phyloP scores from a whole-genome alignment of 2,329 filamentous ascomycete species.

The Ambrosiella beaveri region DNA sequence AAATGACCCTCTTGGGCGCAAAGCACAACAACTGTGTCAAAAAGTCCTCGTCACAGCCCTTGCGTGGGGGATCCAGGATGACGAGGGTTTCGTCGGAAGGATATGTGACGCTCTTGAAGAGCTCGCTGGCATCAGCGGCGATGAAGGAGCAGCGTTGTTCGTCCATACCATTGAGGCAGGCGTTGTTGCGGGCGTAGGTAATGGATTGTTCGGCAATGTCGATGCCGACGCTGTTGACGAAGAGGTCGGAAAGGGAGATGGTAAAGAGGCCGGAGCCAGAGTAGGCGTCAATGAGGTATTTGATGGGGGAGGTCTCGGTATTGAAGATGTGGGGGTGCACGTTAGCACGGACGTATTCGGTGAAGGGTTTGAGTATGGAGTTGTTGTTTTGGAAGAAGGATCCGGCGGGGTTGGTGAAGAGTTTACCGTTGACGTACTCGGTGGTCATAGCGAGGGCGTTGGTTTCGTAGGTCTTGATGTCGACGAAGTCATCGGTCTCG shows the following conservation, averaged over 20 bases:
- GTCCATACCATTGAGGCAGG: conserved; percentile 53
- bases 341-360: conserved; percentile 66
- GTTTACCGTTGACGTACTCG: conserved; percentile 72
- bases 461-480: conserved; percentile 79
- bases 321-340: conserved; percentile 39
- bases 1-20: conserved; percentile 64
- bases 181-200: conserved; percentile 61
- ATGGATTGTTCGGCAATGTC: conserved; percentile 75
- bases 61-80: conserved; percentile 92
- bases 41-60: conserved; percentile 81
- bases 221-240: conserved; percentile 74
- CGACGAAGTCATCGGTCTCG: conserved; percentile 35
- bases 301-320: conserved; percentile 32
- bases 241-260: conserved; percentile 71
- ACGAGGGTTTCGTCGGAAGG: conserved; percentile 65
- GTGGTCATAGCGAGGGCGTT: conserved; percentile 67
- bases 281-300: conserved; percentile 92
- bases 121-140: conserved; percentile 65
- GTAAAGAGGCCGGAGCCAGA: conserved; percentile 95
- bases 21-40: conserved; percentile 63
- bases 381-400: conserved; percentile 99
- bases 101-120: conserved; percentile 46
- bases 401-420: conserved; percentile 81
- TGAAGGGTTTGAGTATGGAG: conserved; percentile 78
- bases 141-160: conserved; percentile 61